Conservation (phyloP, 192 early-diverging fungal species). For the Entomortierella chlamydospora region DNA sequence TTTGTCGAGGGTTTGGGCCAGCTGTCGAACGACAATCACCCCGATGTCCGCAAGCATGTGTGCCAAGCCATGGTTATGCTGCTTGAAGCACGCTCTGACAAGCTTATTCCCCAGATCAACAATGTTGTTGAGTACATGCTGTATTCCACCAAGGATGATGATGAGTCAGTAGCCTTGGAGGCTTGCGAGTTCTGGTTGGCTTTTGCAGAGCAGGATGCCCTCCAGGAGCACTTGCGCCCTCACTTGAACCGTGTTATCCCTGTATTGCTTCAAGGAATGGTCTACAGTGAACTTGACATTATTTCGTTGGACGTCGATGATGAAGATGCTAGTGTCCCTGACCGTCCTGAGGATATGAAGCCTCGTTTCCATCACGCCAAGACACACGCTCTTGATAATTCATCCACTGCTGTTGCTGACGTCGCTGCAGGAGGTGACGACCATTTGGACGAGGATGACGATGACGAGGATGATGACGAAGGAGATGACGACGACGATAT, state of each 20-base stretch:
- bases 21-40: conserved; percentile 84
- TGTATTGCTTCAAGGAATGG: conserved; percentile 94
- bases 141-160: conserved; percentile 88
- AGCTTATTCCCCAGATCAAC: conserved; percentile 87
- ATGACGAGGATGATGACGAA: conserved; percentile 88
- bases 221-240: conserved; percentile 78
- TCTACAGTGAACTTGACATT: conserved; percentile 95
- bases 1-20: conserved; percentile 86
- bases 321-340: conserved; percentile 89
- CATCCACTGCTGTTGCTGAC: conserved; percentile 57
- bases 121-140: conserved; percentile 97
- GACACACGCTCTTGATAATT: conserved; percentile 76
- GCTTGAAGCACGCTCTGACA: conserved; percentile 87
- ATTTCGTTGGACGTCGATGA: conserved; percentile 80
- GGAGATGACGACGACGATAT: conserved; percentile 89
- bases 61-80: conserved; percentile 95
- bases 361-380: conserved; percentile 92
- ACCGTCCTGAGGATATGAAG: conserved; percentile 93
- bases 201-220: conserved; percentile 92
- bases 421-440: conserved; percentile 6
- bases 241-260: conserved; percentile 85
- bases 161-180: conserved; percentile 93
- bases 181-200: conserved; percentile 99
- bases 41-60: conserved; percentile 89
- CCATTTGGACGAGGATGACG: conserved; percentile 68